These are phyloP conservation scores for Metarhizium anisopliae DNA, from an alignment of 2,329 filamentous ascomycete species.

Conservation along the genomic window DNA sequence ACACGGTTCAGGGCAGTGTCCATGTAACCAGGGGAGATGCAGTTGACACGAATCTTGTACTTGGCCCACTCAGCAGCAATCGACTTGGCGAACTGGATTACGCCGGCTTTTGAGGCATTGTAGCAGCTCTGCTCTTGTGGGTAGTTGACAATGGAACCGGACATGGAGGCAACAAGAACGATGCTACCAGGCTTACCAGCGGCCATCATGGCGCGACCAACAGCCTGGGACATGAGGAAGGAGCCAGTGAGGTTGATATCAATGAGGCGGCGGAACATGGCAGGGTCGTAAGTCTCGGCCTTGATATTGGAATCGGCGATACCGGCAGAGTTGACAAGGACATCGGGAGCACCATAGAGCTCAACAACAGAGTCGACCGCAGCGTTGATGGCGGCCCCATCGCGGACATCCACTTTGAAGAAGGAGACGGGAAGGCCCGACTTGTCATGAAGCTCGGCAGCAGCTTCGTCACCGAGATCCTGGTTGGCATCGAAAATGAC, in stretches of 20 bases:
- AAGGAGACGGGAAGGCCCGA: constrained; percentile 66
- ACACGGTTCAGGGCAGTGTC: constrained; percentile 75
- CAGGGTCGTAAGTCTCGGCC: constrained; percentile 65
- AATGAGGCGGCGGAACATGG: constrained; percentile 69
- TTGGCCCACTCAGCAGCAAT: constrained; percentile 80
- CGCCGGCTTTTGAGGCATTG: constrained; percentile 76
- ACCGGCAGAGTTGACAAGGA: constrained; percentile 72
- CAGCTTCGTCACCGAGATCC: constrained; percentile 61
- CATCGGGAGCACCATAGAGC: constrained; percentile 60
- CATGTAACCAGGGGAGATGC: constrained; percentile 80
- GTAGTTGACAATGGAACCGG: constrained; percentile 76
- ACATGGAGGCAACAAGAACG: constrained; percentile 73
- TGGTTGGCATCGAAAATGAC: constrained; percentile 72
- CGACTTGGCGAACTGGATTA: constrained; percentile 70
- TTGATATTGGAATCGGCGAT: constrained; percentile 81
- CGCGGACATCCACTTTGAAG: constrained; percentile 71
- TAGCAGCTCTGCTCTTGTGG: constrained; percentile 77
- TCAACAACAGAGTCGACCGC: constrained; percentile 58
- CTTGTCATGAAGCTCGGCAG: constrained; percentile 60
- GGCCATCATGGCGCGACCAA: constrained; percentile 65
- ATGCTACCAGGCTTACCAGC: constrained; percentile 62
- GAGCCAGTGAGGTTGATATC: constrained; percentile 77
- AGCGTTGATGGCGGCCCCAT: constrained; percentile 59
- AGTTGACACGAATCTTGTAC: constrained; percentile 73
- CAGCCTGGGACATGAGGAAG: constrained; percentile 68